phyloP scores from a whole-genome alignment of 2,329 filamentous ascomycete genomes.

The Pseudogymnoascus sp. region DNA sequence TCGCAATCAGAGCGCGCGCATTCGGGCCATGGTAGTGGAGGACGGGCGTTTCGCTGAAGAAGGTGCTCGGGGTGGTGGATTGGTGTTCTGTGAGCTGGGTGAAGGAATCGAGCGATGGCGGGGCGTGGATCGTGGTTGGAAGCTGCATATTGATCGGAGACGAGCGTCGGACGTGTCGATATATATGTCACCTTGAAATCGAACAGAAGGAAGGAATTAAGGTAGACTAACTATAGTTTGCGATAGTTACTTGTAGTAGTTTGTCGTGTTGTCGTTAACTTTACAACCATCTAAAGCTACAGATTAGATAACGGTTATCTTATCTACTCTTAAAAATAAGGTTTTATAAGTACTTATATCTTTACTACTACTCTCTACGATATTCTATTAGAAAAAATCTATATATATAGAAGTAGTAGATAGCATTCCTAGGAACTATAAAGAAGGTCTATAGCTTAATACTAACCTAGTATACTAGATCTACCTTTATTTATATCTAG shows the following conservation, averaged over 20 bases:
- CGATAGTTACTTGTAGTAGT: background rate
- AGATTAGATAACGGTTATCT: too few species aligned
- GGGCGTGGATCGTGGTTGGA: constrained; percentile 44
- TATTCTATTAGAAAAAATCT: too few species aligned
- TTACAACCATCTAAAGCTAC: too few species aligned
- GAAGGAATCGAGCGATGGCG: constrained; percentile 52
- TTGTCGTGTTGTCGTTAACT: background rate
- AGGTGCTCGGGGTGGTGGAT: constrained; percentile 62
- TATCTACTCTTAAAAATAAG: too few species aligned
- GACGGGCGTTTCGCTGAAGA: constrained; percentile 63
- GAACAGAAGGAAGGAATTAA: background rate
- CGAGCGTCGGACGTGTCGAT: background rate
- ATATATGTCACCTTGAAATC: background rate
- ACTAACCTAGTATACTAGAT: too few species aligned
- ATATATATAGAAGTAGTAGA: too few species aligned
- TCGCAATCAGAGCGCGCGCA: constrained; percentile 50
- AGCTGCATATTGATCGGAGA: constrained; percentile 15
- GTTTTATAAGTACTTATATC: too few species aligned
- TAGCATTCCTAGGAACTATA: too few species aligned
- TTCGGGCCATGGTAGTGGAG: constrained; percentile 54
- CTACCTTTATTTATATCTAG: too few species aligned
- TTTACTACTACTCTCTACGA: too few species aligned
- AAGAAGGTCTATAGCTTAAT: too few species aligned
- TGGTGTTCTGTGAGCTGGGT: constrained; percentile 60
- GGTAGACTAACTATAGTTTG: background rate